Evolutionary conservation across 495 filamentous ascomycete species (phyloP), one percentile per base, ranked within the genome.

Genomic region (Parachaetomium inaequale): DNA sequence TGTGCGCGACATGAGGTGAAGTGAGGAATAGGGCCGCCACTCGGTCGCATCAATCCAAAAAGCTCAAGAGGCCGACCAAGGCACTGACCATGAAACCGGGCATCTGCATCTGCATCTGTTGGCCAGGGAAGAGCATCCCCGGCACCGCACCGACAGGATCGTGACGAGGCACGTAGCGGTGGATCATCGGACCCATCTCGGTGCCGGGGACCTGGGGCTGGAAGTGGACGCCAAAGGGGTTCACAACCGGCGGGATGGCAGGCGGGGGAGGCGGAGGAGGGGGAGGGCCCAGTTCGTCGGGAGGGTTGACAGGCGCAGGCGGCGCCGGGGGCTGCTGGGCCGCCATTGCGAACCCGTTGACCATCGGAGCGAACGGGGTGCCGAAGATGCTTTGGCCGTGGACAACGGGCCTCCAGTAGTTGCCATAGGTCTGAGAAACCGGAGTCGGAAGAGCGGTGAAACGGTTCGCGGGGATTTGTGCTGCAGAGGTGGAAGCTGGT

Each of bases 181-280:
- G 76, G 14, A 70, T 46, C 43, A 76, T 75, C 7, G 76, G 71
- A 1, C 80, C 81, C 58, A 69, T 67, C 31, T 72, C 74, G 23
- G 80, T 81, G 31, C 76, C 75, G 31, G 75, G 74, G 19, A 78
- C 75, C 23, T 78, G 79, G 2, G 79, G 81, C 55, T 81, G 77
- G 59, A 74, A 80, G 69, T 78, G 74, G 23, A 71, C 61, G 63
- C 75, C 67, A 14, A 43, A 52, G 15, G 59, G 47, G 42, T 66
- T 62, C 4, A 65, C 17, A 2, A 62, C 55, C 25, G 63, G 63
- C 17, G 46, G 55, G 11, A 46, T 59, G 53, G 55, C 63, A 42
- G 55, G 57, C 17, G 55, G 52, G 32, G 45, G 51, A 28, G 36
- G 61, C 34, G 52, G 36, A 7, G 58, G 57, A 61, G 60, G 59